Evolutionary conservation across 2,329 filamentous ascomycete genomes (phyloP).

Genomic region (Fusarium buharicum): DNA sequence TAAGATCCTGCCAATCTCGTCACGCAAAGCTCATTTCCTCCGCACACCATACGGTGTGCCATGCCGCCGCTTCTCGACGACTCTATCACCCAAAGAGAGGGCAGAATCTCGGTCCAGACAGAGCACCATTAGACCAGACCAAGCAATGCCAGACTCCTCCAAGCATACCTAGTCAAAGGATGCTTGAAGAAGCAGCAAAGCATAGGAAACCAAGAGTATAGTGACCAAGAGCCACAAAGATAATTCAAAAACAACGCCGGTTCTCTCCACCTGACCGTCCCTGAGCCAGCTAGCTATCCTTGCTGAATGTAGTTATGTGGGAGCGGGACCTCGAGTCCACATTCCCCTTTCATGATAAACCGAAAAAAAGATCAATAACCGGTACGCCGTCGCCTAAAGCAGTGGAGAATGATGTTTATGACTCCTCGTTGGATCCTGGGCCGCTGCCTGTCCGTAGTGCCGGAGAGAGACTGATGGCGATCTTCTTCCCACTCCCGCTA

Average conservation of each 20-base stretch:
- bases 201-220: constrained; percentile 28
- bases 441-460: constrained; percentile 55
- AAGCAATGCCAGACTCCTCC: constrained; percentile 13
- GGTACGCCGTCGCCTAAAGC: constrained; percentile 45
- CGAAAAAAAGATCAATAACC: constrained; percentile 37
- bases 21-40: constrained; percentile 8
- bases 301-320: constrained; percentile 37
- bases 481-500: constrained; percentile 61
- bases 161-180: constrained; percentile 7
- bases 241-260: constrained; percentile 42
- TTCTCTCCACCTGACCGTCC: constrained; percentile 36
- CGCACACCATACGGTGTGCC: constrained; percentile 9
- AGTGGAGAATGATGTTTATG: constrained; percentile 44
- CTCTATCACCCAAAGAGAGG: constrained; percentile 36
- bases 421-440: constrained; percentile 54
- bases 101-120: constrained; percentile 35
- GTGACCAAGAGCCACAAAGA: constrained; percentile 28
- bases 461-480: constrained; percentile 67
- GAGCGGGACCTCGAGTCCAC: constrained; percentile 27
- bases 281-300: constrained; percentile 30
- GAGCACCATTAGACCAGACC: constrained; percentile 39
- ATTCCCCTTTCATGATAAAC: constrained; percentile 32
- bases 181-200: constrained; percentile 4
- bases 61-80: constrained; percentile 36
- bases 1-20: constrained; percentile 43